A percentile compares a stretch with the other conserved stretches of the same genome.
Conservation (phyloP, 805 yeast genomes). For the Pichia occidentalis region DNA sequence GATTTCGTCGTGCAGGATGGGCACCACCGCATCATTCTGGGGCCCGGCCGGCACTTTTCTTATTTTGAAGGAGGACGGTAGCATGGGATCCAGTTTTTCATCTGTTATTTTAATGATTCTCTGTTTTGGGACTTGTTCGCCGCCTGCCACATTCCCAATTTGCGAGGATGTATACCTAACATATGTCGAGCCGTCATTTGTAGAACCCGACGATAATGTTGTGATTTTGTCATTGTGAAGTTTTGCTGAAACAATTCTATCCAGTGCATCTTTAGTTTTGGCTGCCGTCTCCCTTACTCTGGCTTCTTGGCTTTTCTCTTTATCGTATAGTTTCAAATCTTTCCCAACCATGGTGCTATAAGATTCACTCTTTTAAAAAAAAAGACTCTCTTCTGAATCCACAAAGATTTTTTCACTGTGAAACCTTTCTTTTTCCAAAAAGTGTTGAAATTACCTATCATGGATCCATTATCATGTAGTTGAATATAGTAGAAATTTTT, state of each 20-base stretch:
- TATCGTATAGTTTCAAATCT: not conserved
- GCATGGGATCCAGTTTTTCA: conserved; percentile 72
- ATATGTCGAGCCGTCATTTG: conserved; percentile 31
- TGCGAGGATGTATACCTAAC: conserved; percentile 39
- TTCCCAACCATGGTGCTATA: conserved; percentile 5
- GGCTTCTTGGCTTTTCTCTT: not conserved
- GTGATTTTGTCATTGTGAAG: conserved; percentile 29
- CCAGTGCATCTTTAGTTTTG: conserved; percentile 53
- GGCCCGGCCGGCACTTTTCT: conserved; percentile 68
- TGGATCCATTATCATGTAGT: too few relatives aligned
- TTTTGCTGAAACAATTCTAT: conserved; percentile 41
- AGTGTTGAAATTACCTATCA: too few relatives aligned
- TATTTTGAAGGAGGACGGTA: conserved; percentile 70
- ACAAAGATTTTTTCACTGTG: too few relatives aligned
- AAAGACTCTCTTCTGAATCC: too few relatives aligned
- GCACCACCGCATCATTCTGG: conserved; percentile 46
- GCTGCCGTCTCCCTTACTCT: conserved; percentile 33
- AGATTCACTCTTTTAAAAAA: too few relatives aligned
- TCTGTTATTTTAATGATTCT: conserved; percentile 62
- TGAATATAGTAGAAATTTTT: too few relatives aligned
- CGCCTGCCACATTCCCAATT: conserved; percentile 25
- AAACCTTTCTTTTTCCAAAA: too few relatives aligned
- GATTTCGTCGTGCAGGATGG: conserved; percentile 57
- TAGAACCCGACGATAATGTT: conserved; percentile 9
- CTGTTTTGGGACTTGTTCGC: conserved; percentile 27